A percentile compares a stretch with the other conserved stretches of the same genome.
phyloP scores from a whole-genome alignment of 75 land plant species.

The Adiantum capillusveneris region DNA sequence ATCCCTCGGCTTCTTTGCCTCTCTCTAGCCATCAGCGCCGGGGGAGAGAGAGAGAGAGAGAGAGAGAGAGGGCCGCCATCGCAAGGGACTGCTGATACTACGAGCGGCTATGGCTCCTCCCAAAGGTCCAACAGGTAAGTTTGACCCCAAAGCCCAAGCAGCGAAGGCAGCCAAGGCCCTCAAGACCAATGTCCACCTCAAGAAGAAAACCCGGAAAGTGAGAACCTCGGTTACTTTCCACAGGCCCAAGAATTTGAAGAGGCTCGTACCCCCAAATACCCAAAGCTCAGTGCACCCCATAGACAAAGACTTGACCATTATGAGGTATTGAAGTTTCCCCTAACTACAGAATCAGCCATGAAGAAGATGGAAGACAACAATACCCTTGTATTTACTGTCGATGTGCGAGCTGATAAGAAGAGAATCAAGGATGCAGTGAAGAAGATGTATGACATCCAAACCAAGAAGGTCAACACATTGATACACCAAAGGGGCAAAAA shows the following conservation, averaged over 20 bases:
- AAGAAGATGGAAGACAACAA: constrained; percentile 76
- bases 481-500: no score
- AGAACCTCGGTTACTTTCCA: constrained; percentile 53
- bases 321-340: constrained; percentile 55
- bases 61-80: no score
- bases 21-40: no score
- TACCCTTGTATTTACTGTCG: constrained; percentile 64
- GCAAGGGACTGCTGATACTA: no score
- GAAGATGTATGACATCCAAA: constrained; percentile 55
- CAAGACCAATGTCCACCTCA: constrained; percentile 19
- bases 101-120: constrained; percentile 1
- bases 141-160: constrained; percentile 30
- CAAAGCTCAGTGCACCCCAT: constrained; percentile 36
- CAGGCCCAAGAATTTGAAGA: constrained; percentile 38
- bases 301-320: constrained; percentile 64
- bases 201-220: constrained; percentile 36
- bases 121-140: constrained; percentile 16
- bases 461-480: constrained; percentile 54
- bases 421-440: constrained; percentile 60
- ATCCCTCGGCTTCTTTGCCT: no score
- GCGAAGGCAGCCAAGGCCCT: constrained; percentile 49
- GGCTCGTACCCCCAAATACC: constrained; percentile 43
- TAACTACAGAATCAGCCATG: constrained; percentile 64
- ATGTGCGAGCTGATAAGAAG: constrained; percentile 65
- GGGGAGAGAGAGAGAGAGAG: no score